Evolutionary conservation across 352 stramenopile species (phyloP), one percentile per base, ranked within the genome.

Genomic region (Pythium angustatum): DNA sequence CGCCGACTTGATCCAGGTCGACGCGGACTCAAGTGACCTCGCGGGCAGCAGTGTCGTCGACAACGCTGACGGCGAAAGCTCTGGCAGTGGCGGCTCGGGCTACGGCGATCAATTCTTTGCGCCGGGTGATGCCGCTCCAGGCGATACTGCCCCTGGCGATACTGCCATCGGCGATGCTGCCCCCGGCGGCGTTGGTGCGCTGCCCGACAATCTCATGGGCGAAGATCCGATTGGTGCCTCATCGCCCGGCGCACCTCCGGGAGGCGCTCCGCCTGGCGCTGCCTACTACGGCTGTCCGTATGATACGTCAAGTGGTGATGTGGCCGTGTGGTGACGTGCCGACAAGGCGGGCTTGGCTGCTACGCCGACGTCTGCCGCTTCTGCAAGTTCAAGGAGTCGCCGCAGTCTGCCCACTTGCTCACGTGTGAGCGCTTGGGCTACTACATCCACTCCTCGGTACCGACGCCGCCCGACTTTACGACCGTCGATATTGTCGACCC

Each of bases 291-390:
- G 33, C 24, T 64, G 57, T 15, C 44, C 57, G 17, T 22, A 58
- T 64, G 12, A 14, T 12, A 48, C 58, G 5, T 64, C 64, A 2
- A 27, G 28, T 31, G 64, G 64, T 17, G 59, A 76, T 50, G 14
- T 26, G 3, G 47, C 26, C 2, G 51, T 9, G 69, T 72, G 24
- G 8, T 6, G 0, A 48, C 22, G 12, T 76, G 69, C 34, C 21
- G 33, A 10, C 26, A 27, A 19, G 48, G n/a, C 14, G 33, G 63
- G 9, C 34, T 70, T 2, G 45, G 51, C 48, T 61, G 52, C 40
- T 51, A 34, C 43, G 12, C 30, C 26, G 31, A 43, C 21, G 30
- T 44, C 19, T 65, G 58, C n/a, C 57, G 57, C 27, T 64, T 31
- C 19, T 64, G 57, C 45, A 41, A 52, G 24, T 51, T 65, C 28